Conservation (phyloP, 2,329 filamentous ascomycete species). For the Purpureocillium lavendulum region DNA sequence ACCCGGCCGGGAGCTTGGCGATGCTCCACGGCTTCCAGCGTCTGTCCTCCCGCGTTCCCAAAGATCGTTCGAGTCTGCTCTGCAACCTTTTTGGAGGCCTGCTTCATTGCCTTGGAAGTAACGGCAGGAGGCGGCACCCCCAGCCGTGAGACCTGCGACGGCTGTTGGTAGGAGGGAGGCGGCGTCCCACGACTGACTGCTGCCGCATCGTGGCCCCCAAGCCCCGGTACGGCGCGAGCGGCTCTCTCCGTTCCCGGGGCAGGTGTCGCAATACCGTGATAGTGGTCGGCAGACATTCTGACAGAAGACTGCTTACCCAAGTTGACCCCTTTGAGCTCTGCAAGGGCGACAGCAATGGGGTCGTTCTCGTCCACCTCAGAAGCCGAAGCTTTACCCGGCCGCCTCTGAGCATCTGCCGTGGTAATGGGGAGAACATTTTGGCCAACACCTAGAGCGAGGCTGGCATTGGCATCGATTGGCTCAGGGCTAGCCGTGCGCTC, state of each 20-base stretch:
- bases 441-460: slow-evolving; percentile 86
- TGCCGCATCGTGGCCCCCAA: slow-evolving; percentile 34
- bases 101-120: slow-evolving; percentile 91
- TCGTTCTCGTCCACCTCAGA: slow-evolving; percentile 57
- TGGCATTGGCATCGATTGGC: slow-evolving; percentile 84
- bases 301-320: slow-evolving; percentile 68
- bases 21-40: slow-evolving; percentile 18
- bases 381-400: slow-evolving; percentile 18
- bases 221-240: slow-evolving; percentile 50
- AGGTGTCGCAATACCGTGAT: slow-evolving; percentile 87
- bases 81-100: slow-evolving; percentile 82
- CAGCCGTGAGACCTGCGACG: slow-evolving; percentile 59
- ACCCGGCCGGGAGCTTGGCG: slow-evolving; percentile 43
- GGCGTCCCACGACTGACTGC: slow-evolving; percentile 65
- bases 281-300: slow-evolving; percentile 91
- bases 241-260: slow-evolving; percentile 42
- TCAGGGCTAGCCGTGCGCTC: slow-evolving; percentile 60
- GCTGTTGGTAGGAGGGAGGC: slow-evolving; percentile 76
- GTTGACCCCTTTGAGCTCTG: slow-evolving; percentile 78
- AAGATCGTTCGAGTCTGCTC: slow-evolving; percentile 79
- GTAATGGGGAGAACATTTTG: slow-evolving; percentile 94
- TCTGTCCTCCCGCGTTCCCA: slow-evolving; percentile 26
- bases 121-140: slow-evolving; percentile 88
- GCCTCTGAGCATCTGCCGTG: slow-evolving; percentile 55
- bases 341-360: slow-evolving; percentile 85